Conservation (phyloP, 164 flowering plant species). For the Chimonanthus praecox region DNA sequence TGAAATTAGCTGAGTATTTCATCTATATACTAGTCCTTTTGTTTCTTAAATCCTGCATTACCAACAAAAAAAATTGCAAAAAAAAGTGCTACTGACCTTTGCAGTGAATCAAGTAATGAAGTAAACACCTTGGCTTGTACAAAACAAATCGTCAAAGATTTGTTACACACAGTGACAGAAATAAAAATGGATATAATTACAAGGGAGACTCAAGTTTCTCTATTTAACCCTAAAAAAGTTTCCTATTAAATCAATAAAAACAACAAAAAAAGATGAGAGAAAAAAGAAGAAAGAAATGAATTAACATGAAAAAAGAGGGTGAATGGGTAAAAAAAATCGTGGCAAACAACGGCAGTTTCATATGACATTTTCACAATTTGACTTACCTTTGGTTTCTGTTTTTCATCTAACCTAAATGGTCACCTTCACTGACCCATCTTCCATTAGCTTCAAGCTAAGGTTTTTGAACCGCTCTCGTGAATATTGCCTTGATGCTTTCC, state of each 20-base stretch:
- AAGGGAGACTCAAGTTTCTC: too few species aligned
- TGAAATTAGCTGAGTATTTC: too few species aligned
- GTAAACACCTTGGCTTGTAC: too few species aligned
- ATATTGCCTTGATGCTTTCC: conserved; percentile 84
- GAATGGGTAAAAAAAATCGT: conserved; percentile 6
- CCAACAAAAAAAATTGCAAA: too few species aligned
- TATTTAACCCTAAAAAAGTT: not conserved
- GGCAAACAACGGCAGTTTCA: conserved; percentile 4
- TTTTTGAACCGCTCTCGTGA: conserved; percentile 75
- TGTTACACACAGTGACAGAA: too few species aligned
- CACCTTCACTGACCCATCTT: conserved; percentile 54
- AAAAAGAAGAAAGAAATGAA: not conserved
- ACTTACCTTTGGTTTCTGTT: not conserved
- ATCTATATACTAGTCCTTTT: too few species aligned
- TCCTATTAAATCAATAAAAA: not conserved
- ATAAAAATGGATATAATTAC: too few species aligned
- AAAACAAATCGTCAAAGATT: too few species aligned
- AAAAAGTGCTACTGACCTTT: too few species aligned
- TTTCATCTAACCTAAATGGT: conserved; percentile 26
- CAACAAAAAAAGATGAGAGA: not conserved
- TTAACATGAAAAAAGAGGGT: not conserved
- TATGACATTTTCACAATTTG: not conserved
- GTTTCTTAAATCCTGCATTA: too few species aligned
- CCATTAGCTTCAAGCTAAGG: conserved; percentile 61
- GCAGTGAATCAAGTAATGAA: too few species aligned